These are phyloP conservation scores for Suillus plorans DNA, from an alignment of 768 basidiomycete genomes.

Conservation along the genomic window DNA sequence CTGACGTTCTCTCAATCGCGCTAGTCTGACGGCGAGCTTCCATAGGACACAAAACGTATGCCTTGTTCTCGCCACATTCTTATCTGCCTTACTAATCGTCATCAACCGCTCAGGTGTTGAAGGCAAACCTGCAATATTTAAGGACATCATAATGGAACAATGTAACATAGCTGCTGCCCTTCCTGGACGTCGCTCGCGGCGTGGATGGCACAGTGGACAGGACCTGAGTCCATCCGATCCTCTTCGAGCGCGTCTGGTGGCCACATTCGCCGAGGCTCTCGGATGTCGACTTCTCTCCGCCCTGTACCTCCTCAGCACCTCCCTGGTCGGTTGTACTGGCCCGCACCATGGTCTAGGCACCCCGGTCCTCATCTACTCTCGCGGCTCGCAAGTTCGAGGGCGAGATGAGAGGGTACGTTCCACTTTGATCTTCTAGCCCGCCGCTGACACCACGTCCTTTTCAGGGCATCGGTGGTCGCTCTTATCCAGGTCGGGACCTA, in stretches of 20 bases:
- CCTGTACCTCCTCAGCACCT: background rate
- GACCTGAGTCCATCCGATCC: background rate
- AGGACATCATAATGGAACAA: background rate
- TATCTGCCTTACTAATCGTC: background rate
- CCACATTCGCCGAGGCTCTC: background rate
- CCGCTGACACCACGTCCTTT: background rate
- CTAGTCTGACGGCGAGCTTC: background rate
- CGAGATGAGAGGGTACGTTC: background rate
- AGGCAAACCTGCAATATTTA: background rate
- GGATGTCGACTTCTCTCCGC: background rate
- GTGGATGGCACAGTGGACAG: background rate
- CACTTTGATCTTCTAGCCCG: too few species aligned
- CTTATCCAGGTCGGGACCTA: background rate
- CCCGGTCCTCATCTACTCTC: background rate
- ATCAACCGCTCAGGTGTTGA: background rate
- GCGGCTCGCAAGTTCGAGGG: background rate
- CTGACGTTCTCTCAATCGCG: background rate
- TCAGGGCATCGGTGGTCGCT: background rate
- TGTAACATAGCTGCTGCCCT: background rate
- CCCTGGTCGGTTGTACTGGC: background rate
- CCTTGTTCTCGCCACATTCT: background rate
- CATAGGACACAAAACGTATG: background rate
- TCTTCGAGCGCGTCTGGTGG: background rate
- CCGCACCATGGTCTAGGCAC: background rate
- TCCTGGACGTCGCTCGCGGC: background rate